Base-by-base conservation (phyloP, 495 filamentous ascomycete species). In the Talaromyces proteolyticus region DNA sequence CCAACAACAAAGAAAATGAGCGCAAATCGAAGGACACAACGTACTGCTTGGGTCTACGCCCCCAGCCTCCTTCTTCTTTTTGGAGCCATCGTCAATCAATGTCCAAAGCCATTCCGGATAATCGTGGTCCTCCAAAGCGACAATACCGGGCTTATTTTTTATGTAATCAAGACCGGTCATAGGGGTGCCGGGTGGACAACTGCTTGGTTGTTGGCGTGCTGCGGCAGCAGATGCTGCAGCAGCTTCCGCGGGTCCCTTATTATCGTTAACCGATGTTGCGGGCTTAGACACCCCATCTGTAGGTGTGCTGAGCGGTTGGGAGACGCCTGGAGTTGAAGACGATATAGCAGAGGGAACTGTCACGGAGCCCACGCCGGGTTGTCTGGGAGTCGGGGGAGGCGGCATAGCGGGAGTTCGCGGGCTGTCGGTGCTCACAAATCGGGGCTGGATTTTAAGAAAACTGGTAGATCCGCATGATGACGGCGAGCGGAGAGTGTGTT, bases 61-160 rank as follows among this genome's bases (percentile, higher is more conserved):
- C 20, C 66, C 70, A 58, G 61, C 65, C 40, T 65, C 64, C 53
- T 67, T 67, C n/a, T 41, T 20, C 20, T 55, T 42, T 58, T 66
- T 71, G 55, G 56, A 65, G 7, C 52, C 61, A 62, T 77, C 70
- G 16, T 80, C 79, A 20, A 96, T 69, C 54, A 91, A 78, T 0
- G 60, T 67, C 93, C 93, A 98, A 47, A 98, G 69, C 93, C 93
- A 98, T 11, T 73, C 77, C 14, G 93, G 93, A 70, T 98, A 98
- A 48, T 89, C 91, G 25, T 78, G 69, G 63, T 98, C 93, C 47
- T 85, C 78, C 57, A 82, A 70, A 23, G 93, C 93, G 10, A 95
- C 56, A 4, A 82, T 65, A 50, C 82, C 78, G 0, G 82, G 82
- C 60, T 89, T 83, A 36, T 76, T 76, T 73, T 96, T 96, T 59